Evolutionary conservation across 768 basidiomycete genomes (phyloP), one percentile per base, ranked within the genome.

Genomic region (Cystoderma amianthinum): DNA sequence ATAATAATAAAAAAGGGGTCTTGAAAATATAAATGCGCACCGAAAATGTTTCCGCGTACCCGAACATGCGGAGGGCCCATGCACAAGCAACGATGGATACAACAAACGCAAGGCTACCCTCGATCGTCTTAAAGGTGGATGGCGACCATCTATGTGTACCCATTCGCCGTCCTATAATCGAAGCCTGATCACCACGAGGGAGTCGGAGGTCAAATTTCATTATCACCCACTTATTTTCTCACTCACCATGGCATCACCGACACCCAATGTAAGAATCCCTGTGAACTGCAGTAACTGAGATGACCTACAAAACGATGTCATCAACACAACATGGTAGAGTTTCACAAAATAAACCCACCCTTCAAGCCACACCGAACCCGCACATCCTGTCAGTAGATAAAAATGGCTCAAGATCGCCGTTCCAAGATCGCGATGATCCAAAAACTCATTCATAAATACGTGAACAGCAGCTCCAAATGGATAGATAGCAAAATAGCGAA

Each of bases 401-500:
- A 99, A 99, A 63, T 99, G 96, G 54, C 92, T 94, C 50, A 99
- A 62, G 51, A 99, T 94, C 19, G 93, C 96, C 9, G 94, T 95
- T 2, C 96, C 96, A 38, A 82, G 76, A 61, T 99, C 96, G 64
- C 90, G 89, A 52, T 84, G 75, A 64, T 99, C 96, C 58, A 98
- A 68, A 56, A 99, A 99, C 59, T 99, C 96, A 64, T 86, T 88
- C 80, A 99, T 82, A 62, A 99, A 99, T 42, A 97, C 66, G 63
- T 99, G 96, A 15, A 99, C 80, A 9, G 80, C 69, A 7, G 88
- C 94, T 11, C 93, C 92, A 52, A 97, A 88, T 2, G 96, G 96
- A 64, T 96, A 97, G 37, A 99, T 77, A 25, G 96, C 96, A 62
- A 98, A 99, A 63, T 97, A 99, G 44, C 96, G 89, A 48, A 97